A percentile compares a stretch with the other conserved stretches of the same genome.
These are phyloP conservation scores for Microthlaspi erraticum DNA, from an alignment of 345 rosid genomes.

Conservation along the genomic window DNA sequence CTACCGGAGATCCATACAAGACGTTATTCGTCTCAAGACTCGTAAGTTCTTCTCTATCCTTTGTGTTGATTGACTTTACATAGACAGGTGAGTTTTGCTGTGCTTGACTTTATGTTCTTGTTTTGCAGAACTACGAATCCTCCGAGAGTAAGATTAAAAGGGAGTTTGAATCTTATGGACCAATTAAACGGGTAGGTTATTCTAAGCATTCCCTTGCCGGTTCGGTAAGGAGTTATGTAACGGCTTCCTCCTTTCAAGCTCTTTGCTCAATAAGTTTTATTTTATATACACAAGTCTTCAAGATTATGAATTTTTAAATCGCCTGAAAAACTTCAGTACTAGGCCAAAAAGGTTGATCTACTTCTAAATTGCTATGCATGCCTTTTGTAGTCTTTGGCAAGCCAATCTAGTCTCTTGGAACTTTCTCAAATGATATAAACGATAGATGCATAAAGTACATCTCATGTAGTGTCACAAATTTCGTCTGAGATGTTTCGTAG, in stretches of 20 bases:
- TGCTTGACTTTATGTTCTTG: constrained; percentile 23
- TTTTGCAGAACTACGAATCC: constrained; percentile 89
- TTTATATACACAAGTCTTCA: constrained; percentile 10
- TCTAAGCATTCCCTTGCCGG: constrained; percentile 60
- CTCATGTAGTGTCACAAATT: constrained; percentile 21
- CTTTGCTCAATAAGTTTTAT: constrained; percentile 23
- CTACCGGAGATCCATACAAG: constrained; percentile 97
- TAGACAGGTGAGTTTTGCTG: constrained; percentile 6
- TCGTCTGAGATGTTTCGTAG: constrained; percentile 40
- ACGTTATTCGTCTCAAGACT: constrained; percentile 90
- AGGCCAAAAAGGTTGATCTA: background rate
- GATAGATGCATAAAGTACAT: constrained; percentile 12
- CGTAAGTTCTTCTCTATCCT: constrained; percentile 51
- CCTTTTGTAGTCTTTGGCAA: background rate
- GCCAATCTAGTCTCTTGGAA: background rate
- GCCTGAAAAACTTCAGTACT: background rate
- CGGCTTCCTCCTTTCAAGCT: constrained; percentile 36
- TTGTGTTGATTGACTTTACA: constrained; percentile 15
- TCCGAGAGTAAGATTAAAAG: constrained; percentile 92
- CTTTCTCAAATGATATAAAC: background rate
- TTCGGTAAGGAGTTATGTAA: constrained; percentile 78
- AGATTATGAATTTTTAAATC: constrained; percentile 2
- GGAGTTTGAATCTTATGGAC: constrained; percentile 98
- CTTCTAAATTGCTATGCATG: background rate
- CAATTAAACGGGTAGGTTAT: constrained; percentile 94